A percentile compares a stretch with the other conserved stretches of the same genome.
These are phyloP conservation scores for Neurospora sp. DNA, from an alignment of 495 filamentous ascomycete species.

Conservation along the genomic window DNA sequence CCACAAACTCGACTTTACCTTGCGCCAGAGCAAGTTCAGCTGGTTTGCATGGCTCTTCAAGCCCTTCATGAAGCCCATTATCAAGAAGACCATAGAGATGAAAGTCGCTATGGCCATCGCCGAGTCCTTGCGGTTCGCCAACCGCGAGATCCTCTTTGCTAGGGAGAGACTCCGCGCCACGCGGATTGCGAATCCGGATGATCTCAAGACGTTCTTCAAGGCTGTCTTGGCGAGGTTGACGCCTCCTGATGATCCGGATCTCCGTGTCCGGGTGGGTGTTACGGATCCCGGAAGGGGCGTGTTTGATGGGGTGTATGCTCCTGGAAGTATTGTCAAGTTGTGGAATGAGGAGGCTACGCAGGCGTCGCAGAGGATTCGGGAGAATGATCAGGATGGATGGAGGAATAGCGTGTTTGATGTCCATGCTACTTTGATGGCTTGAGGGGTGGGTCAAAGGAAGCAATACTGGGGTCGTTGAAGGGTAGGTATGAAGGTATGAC, in stretches of 20 bases:
- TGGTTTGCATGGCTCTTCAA: constrained; percentile 76
- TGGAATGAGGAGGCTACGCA: constrained; percentile 70
- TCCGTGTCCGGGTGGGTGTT: constrained; percentile 61
- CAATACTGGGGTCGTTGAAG: background rate
- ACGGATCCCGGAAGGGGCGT: constrained; percentile 52
- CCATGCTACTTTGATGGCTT: constrained; percentile 20
- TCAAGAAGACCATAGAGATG: constrained; percentile 69
- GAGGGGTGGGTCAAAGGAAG: background rate
- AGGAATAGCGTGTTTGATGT: constrained; percentile 81
- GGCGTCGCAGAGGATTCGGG: constrained; percentile 51
- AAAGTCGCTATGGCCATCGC: constrained; percentile 65
- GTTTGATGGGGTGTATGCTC: constrained; percentile 78
- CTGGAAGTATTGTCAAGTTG: constrained; percentile 74
- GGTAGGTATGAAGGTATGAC: background rate
- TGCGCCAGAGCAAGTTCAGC: constrained; percentile 64
- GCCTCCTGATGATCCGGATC: constrained; percentile 60
- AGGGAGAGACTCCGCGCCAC: constrained; percentile 79
- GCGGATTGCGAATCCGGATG: constrained; percentile 68
- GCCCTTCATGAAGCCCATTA: constrained; percentile 68
- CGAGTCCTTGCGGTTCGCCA: constrained; percentile 56
- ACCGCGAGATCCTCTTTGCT: constrained; percentile 78
- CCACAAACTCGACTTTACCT: constrained; percentile 73
- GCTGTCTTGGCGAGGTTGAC: constrained; percentile 67
- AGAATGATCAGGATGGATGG: constrained; percentile 64
- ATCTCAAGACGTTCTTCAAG: constrained; percentile 68